Conservation (phyloP, 1,284 basidiomycete genomes). For the Tilletiopsis washingtonensis region DNA sequence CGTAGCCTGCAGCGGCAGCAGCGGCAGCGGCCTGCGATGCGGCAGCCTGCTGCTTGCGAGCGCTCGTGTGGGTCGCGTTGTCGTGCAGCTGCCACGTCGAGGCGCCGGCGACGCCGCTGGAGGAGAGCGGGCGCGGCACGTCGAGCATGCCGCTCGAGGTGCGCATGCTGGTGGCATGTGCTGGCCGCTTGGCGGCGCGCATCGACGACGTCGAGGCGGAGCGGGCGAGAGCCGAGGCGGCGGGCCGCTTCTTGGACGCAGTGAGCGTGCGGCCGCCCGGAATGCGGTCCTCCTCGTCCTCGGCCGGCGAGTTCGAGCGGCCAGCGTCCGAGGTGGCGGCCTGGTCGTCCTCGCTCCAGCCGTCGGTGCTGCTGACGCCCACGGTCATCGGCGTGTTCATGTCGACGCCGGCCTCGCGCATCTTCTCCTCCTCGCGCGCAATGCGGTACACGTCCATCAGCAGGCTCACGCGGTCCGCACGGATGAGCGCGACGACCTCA, state of each 20-base stretch:
- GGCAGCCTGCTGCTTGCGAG: not conserved
- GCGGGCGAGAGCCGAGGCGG: not conserved
- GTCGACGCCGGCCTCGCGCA: constrained; percentile 21
- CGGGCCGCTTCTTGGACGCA: not conserved
- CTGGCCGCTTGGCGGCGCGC: not conserved
- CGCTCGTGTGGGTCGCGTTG: not conserved
- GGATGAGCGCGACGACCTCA: constrained; percentile 51
- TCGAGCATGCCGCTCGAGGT: not conserved
- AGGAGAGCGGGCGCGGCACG: not conserved
- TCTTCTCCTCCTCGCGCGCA: constrained; percentile 47
- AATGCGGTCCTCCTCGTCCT: not conserved
- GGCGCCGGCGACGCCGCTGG: too few species aligned
- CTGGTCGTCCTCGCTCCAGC: constrained; percentile 18
- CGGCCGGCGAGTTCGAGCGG: not conserved
- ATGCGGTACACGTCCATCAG: constrained; percentile 53
- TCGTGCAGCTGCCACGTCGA: too few species aligned
- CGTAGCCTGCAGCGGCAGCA: not conserved
- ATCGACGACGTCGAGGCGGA: constrained; percentile 1
- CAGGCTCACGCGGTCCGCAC: constrained; percentile 50
- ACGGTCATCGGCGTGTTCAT: constrained; percentile 26
- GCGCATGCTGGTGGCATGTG: not conserved
- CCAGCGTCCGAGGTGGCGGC: not conserved
- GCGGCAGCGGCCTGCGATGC: constrained; percentile 1
- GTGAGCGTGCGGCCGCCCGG: not conserved
- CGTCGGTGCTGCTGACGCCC: constrained; percentile 29